Evolutionary conservation across 2,329 filamentous ascomycete species (phyloP), one percentile per base, ranked within the genome.

Genomic region (Dactylellina cionopaga): DNA sequence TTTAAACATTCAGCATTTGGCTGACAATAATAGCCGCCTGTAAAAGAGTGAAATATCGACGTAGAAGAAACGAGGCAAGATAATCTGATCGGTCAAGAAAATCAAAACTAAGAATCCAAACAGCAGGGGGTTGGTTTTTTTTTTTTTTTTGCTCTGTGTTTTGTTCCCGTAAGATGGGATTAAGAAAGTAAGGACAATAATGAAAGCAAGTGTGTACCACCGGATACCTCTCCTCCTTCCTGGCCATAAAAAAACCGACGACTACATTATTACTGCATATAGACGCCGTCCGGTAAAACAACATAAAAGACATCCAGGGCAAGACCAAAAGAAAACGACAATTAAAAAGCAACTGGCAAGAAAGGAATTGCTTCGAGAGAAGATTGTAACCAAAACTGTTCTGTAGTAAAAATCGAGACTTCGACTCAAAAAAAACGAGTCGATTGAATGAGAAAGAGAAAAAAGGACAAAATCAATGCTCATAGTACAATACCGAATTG

Each of bases 241-340:
- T 27, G 43, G 35, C 58, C 49, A 31, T 56, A 27, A 64, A 15
- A 22, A 25, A 60, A 65, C 46, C 37, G 59, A 59, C 59, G 59
- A 72, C 68, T 54, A 44, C 55, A 64, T 72, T 65, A 72, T 60
- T 65, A 71, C 65, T 63, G 63, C 58, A 52, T 72, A 72, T 65
- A 64, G 65, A 72, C 68, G 68, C 68, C 68, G 59, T 39, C 66
- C 52, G 52, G 51, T 52, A 72, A 64, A 52, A 65, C 59, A 72
- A 46, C 56, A 46, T 64, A 60, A 59, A 60, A 44, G 24, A 59
- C 68, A 65, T 65, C 62, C 59, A 64, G 60, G 62, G 39, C 39
- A 72, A 39, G 60, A 60, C 64, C 41, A 25, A 39, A 51, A 69
- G 27, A 24, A 51, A 55, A 27, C 43, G 35, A 43, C 35, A 62